Percentiles rank a stretch among this genome's conserved stretches.
Evolutionary conservation across 169 alveolate species (phyloP).

Genomic region (Toxoplasma gondii): DNA sequence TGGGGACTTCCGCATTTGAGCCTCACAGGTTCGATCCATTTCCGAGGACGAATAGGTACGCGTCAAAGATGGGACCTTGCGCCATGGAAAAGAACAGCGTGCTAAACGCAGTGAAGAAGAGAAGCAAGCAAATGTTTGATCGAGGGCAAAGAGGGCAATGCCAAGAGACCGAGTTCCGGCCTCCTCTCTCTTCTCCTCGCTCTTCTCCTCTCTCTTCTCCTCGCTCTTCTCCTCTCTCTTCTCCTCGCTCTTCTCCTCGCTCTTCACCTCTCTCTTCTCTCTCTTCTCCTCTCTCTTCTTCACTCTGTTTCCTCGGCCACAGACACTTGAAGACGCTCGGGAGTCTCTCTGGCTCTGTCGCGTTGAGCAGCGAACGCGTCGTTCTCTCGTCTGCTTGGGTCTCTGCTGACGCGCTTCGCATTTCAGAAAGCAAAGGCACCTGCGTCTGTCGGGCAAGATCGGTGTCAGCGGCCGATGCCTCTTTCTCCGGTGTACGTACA

Average conservation of each 20-base stretch:
- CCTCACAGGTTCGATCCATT: not conserved
- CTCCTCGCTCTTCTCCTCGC: no score
- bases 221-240: no score
- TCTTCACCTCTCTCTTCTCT: no score
- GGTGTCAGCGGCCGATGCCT: no score
- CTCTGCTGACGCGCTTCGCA: no score
- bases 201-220: not conserved
- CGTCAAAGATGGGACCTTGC: slow-evolving; percentile 54
- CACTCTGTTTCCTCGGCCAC: not conserved
- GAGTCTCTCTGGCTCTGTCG: not conserved
- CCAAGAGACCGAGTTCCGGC: not conserved
- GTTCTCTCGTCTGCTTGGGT: no score
- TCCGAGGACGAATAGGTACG: slow-evolving; percentile 27
- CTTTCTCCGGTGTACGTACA: no score
- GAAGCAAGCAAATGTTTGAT: not conserved
- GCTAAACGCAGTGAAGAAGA: slow-evolving; percentile 18
- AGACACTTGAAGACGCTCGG: not conserved
- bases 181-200: not conserved
- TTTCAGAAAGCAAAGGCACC: no score
- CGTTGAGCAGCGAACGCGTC: no score
- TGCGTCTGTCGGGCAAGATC: no score
- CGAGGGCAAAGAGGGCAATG: not conserved
- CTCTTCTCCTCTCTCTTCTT: no score
- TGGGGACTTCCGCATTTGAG: not conserved
- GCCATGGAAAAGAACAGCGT: slow-evolving; percentile 38